Percentiles rank a stretch among this genome's conserved stretches.
Evolutionary conservation across 331 rosid species (phyloP).

Genomic region (Quercus tomentella): DNA sequence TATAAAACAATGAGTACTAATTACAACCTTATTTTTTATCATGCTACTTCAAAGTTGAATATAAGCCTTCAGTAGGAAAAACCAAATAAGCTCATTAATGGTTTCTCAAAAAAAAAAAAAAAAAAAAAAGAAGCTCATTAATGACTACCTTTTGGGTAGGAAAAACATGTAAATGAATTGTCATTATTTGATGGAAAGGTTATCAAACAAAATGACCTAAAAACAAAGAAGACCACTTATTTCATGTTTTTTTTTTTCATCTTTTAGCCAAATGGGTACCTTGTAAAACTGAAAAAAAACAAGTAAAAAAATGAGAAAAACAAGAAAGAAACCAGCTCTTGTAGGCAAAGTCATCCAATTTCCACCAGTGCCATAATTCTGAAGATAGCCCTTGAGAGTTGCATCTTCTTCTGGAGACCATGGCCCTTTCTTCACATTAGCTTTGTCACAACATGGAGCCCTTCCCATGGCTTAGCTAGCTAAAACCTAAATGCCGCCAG

Average conservation of each 20-base stretch:
- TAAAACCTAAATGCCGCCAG: not conserved
- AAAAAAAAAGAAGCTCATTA: not conserved
- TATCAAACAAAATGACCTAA: not conserved
- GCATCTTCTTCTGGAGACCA: constrained; percentile 97
- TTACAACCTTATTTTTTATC: not conserved
- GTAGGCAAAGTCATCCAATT: constrained; percentile 83
- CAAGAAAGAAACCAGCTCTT: constrained; percentile 69
- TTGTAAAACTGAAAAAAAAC: not conserved
- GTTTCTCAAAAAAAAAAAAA: too few relatives aligned
- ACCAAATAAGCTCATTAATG: not conserved
- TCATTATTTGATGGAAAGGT: not conserved
- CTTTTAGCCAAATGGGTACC: constrained; percentile 2
- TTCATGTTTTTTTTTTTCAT: not conserved
- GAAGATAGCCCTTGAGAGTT: constrained; percentile 50
- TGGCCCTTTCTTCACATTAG: constrained; percentile 78
- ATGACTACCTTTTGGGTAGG: not conserved
- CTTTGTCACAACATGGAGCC: constrained; percentile 94
- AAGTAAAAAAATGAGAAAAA: constrained; percentile 1
- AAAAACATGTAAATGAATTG: not conserved
- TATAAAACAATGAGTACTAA: not conserved
- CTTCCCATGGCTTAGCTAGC: constrained; percentile 64
- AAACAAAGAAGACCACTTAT: not conserved
- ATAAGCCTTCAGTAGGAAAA: not conserved
- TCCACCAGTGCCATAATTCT: constrained; percentile 70
- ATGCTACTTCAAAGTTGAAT: not conserved